phyloP scores from a whole-genome alignment of 2,329 filamentous ascomycete species.

The Alternaria sp. region DNA sequence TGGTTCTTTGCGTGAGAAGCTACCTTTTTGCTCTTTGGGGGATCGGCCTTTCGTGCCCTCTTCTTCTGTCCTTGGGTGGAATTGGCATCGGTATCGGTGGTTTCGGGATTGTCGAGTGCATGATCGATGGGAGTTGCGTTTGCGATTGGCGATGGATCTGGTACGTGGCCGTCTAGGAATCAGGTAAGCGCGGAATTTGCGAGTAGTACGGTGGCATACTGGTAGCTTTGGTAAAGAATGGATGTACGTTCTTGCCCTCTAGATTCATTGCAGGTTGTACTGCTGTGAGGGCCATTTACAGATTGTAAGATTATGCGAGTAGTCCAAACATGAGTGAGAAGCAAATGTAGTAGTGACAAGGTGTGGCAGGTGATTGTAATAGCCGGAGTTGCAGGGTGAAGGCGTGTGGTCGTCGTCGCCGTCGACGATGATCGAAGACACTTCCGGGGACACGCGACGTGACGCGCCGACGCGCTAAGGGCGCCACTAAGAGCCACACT shows the following conservation, averaged over 20 bases:
- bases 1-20: constrained; percentile 24
- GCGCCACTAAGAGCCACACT: constrained; percentile 12
- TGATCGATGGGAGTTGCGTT: constrained; percentile 15
- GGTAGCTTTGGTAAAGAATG: constrained; percentile 46
- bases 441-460: constrained; percentile 11
- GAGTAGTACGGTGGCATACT: constrained; percentile 19
- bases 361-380: neutral
- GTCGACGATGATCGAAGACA: constrained; percentile 7
- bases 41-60: constrained; percentile 28
- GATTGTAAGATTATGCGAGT: constrained; percentile 17
- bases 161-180: constrained; percentile 16
- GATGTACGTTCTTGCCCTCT: constrained; percentile 45
- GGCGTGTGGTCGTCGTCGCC: neutral
- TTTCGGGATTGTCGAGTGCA: constrained; percentile 26
- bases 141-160: constrained; percentile 9
- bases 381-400: constrained; percentile 2
- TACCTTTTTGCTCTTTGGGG: constrained; percentile 19
- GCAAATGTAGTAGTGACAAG: neutral
- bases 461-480: constrained; percentile 22
- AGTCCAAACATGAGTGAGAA: constrained; percentile 11
- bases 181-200: constrained; percentile 2
- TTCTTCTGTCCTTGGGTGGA: constrained; percentile 28
- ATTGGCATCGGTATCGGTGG: constrained; percentile 19
- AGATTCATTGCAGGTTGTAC: constrained; percentile 48
- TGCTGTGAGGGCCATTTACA: constrained; percentile 46